Percentiles rank a stretch among this genome's conserved stretches.
phyloP scores from a whole-genome alignment of 1,284 basidiomycete genomes.

The Mycena citricolor region DNA sequence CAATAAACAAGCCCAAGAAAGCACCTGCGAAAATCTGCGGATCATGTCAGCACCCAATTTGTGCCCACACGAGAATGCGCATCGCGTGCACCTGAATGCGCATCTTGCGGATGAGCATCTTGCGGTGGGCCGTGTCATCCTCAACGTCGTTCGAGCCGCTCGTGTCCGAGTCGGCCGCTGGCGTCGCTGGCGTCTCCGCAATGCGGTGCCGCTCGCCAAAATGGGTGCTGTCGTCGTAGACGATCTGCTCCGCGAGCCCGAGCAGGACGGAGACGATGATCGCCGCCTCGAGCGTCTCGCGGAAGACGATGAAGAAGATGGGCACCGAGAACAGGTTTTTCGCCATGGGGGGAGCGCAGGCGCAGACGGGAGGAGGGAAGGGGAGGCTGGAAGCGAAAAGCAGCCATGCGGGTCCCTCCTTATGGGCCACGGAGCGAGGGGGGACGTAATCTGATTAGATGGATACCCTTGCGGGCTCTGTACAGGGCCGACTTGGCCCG shows the following conservation, averaged over 20 bases:
- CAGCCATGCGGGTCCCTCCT: no score
- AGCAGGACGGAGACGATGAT: constrained; percentile 89
- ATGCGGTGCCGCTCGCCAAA: constrained; percentile 21
- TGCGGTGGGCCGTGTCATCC: constrained; percentile 33
- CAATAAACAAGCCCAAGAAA: constrained; percentile 69
- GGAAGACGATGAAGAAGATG: constrained; percentile 88
- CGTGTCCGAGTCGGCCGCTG: constrained; percentile 12
- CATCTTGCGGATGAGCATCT: constrained; percentile 58
- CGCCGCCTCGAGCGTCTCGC: constrained; percentile 86
- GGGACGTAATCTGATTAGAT: no score
- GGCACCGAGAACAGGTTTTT: constrained; percentile 73
- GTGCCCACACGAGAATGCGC: no score
- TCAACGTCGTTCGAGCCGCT: constrained; percentile 26
- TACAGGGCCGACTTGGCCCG: no score
- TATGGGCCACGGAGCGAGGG: no score
- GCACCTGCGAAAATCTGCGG: constrained; percentile 84
- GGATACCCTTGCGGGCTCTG: no score
- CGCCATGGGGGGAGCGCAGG: constrained; percentile 46
- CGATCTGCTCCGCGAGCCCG: constrained; percentile 80
- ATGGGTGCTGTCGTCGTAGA: constrained; percentile 41
- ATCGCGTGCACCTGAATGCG: constrained; percentile 55
- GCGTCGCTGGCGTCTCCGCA: constrained; percentile 45
- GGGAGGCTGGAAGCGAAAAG: no score
- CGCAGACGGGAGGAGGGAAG: no score
- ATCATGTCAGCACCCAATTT: no score